Percentiles rank a stretch among this genome's conserved stretches.
These are phyloP conservation scores for Cryptococcus sp. DNA, from an alignment of 1,284 basidiomycete species.

Conservation along the genomic window DNA sequence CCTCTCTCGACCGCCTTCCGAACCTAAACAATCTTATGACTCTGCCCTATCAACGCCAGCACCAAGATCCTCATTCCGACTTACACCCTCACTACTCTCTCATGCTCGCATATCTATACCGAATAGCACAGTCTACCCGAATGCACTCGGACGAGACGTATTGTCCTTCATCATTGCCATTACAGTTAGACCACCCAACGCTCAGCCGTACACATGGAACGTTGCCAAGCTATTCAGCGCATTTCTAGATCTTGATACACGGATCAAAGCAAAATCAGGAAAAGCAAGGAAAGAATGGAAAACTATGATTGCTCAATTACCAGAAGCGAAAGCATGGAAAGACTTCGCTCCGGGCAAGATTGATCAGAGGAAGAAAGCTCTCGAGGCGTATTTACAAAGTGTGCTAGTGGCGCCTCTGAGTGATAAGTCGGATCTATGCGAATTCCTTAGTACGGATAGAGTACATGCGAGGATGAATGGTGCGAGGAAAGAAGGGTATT, in stretches of 20 bases:
- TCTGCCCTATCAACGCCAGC: background rate
- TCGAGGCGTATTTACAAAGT: constrained; percentile 85
- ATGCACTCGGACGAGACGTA: constrained; percentile 42
- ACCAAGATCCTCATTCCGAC: constrained; percentile 8
- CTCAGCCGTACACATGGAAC: constrained; percentile 65
- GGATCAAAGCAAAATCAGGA: constrained; percentile 57
- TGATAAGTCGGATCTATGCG: constrained; percentile 82
- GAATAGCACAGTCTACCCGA: constrained; percentile 42
- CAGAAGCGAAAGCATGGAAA: constrained; percentile 89
- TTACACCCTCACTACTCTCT: constrained; percentile 36
- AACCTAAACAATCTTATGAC: background rate
- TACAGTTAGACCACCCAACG: constrained; percentile 36
- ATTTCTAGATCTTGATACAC: constrained; percentile 71
- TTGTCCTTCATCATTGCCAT: constrained; percentile 44
- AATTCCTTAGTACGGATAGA: constrained; percentile 86
- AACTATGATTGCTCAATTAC: constrained; percentile 70
- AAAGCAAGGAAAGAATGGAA: constrained; percentile 61
- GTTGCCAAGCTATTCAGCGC: constrained; percentile 93
- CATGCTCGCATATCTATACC: constrained; percentile 41
- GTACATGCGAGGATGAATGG: constrained; percentile 78
- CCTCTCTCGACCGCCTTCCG: background rate
- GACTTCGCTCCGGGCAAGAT: constrained; percentile 95
- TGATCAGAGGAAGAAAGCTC: constrained; percentile 82
- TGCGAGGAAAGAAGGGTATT: constrained; percentile 90
- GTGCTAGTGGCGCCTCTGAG: constrained; percentile 76